These are phyloP conservation scores for Claviceps sp. DNA, from an alignment of 2,329 filamentous ascomycete genomes.

Conservation along the genomic window DNA sequence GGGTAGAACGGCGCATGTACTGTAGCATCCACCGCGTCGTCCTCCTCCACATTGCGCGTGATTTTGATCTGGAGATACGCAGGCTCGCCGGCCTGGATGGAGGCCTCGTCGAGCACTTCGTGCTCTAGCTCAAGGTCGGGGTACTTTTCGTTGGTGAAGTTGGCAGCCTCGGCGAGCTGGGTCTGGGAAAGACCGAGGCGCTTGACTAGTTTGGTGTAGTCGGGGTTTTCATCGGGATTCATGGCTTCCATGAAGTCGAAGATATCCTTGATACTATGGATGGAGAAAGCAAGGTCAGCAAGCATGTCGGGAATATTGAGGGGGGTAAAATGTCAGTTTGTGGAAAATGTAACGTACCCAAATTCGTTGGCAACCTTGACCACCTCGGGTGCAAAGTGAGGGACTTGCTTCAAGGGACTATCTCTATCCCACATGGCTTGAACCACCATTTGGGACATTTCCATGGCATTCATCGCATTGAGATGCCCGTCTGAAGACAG, in stretches of 20 bases:
- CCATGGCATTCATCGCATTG: slow-evolving; percentile 97
- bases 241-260: slow-evolving; percentile 99
- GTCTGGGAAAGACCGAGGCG: slow-evolving; percentile 65
- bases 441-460: slow-evolving; percentile 98
- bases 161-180: slow-evolving; percentile 78
- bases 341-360: slow-evolving; percentile 38
- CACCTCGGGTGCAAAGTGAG: slow-evolving; percentile 75
- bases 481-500: slow-evolving; percentile 90
- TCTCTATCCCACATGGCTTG: slow-evolving; percentile 99
- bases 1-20: slow-evolving; percentile 97
- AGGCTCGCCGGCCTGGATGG: slow-evolving; percentile 66
- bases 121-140: slow-evolving; percentile 90
- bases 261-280: slow-evolving; percentile 68
- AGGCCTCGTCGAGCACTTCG: slow-evolving; percentile 67
- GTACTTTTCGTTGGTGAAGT: slow-evolving; percentile 93
- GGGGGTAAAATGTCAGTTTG: background rate
- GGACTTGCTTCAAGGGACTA: slow-evolving; percentile 92
- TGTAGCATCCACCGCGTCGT: slow-evolving; percentile 58
- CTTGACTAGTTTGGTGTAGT: slow-evolving; percentile 67
- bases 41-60: slow-evolving; percentile 62
- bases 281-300: slow-evolving; percentile 10
- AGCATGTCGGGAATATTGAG: slow-evolving; percentile 11
- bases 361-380: slow-evolving; percentile 72
- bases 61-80: slow-evolving; percentile 75
- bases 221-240: slow-evolving; percentile 83